Evolutionary conservation across 331 rosid species (phyloP).

Genomic region (Phaseolus coccineus): DNA sequence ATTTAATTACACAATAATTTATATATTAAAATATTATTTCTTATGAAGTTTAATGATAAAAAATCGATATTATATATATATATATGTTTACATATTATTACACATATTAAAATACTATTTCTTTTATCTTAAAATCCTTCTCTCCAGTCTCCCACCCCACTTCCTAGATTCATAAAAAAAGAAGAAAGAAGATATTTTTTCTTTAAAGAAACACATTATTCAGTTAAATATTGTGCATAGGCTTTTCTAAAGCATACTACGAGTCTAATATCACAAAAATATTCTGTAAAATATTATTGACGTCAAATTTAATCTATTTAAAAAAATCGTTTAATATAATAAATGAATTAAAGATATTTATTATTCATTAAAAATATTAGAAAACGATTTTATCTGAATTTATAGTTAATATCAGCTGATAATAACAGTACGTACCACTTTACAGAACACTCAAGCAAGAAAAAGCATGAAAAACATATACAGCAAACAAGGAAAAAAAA

Average conservation of each 20-base stretch:
- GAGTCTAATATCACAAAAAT: neutral
- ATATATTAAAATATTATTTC: too few species aligned
- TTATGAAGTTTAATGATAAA: too few species aligned
- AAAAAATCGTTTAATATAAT: neutral
- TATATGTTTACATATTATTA: too few species aligned
- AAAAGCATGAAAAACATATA: constrained; percentile 2
- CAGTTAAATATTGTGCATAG: too few species aligned
- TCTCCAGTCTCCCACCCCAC: too few species aligned
- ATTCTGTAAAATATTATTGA: neutral
- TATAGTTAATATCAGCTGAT: neutral
- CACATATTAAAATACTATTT: too few species aligned
- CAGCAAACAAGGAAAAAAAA: neutral
- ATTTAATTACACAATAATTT: too few species aligned
- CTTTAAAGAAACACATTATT: too few species aligned
- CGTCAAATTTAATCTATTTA: neutral
- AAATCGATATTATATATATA: too few species aligned
- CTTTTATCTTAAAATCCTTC: too few species aligned
- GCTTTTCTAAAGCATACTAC: neutral
- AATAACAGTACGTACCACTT: neutral
- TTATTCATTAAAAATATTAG: neutral
- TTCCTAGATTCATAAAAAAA: too few species aligned
- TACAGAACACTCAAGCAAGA: neutral
- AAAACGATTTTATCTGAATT: neutral
- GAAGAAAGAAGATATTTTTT: too few species aligned
- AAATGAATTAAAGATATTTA: neutral